A percentile compares a stretch with the other conserved stretches of the same genome.
Conservation (phyloP, 495 filamentous ascomycete genomes). For the Penicillium lagena region DNA sequence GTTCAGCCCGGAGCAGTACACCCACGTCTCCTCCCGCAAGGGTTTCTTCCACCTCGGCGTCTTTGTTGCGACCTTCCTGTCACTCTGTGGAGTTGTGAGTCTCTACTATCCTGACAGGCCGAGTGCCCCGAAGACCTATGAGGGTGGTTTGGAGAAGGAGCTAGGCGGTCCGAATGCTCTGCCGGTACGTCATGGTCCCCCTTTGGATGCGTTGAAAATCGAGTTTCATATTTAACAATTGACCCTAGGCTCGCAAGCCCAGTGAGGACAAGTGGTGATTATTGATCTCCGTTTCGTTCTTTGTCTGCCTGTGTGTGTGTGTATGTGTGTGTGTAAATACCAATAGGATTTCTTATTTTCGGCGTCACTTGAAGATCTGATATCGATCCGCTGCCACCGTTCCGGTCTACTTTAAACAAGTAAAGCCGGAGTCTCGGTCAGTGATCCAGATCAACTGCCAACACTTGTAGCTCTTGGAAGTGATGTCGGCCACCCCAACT, state of each 20-base stretch:
- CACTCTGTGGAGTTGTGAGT: conserved; percentile 65
- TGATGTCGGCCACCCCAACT: no score
- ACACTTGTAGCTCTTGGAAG: no score
- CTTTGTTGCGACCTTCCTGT: conserved; percentile 65
- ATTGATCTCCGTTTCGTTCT: conserved; percentile 3
- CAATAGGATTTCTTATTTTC: conserved; percentile 30
- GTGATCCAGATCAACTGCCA: no score
- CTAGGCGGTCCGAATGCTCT: conserved; percentile 62
- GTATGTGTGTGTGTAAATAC: conserved; percentile 42
- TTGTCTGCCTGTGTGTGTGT: conserved; percentile 17
- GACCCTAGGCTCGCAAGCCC: conserved; percentile 34
- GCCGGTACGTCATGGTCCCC: conserved; percentile 22
- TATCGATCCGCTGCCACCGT: conserved; percentile 13
- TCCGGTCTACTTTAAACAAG: neutral
- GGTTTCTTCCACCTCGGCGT: conserved; percentile 65
- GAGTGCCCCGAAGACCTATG: conserved; percentile 70
- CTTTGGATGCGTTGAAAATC: neutral
- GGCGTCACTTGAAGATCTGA: conserved; percentile 26
- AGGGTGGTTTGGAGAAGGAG: conserved; percentile 77
- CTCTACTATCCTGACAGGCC: conserved; percentile 80
- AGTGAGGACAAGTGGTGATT: conserved; percentile 38
- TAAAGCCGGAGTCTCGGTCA: no score
- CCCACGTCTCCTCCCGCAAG: conserved; percentile 67
- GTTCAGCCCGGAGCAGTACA: conserved; percentile 86
- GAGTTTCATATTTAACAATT: neutral